Percentiles rank a stretch among this genome's conserved stretches.
Evolutionary conservation across 1,284 basidiomycete genomes (phyloP).

Genomic region (Exobasidium cylindrosporum): DNA sequence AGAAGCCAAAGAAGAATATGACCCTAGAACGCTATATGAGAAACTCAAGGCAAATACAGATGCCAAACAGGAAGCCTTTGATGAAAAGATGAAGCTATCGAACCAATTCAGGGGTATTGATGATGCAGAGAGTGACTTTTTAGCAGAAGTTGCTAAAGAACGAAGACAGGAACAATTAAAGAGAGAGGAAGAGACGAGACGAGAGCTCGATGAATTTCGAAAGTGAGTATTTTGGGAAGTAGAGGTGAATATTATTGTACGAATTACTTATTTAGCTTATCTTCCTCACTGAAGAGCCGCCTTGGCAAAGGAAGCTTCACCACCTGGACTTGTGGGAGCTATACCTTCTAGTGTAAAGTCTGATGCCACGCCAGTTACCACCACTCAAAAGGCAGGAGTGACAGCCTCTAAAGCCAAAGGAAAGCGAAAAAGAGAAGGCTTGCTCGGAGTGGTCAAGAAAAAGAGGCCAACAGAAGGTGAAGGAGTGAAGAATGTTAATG

Average conservation of each 20-base stretch:
- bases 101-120: constrained; percentile 53
- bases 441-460: constrained; percentile 12
- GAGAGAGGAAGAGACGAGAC: constrained; percentile 20
- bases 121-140: constrained; percentile 43
- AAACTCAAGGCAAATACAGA: constrained; percentile 39
- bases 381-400: neutral
- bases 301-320: constrained; percentile 1
- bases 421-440: constrained; percentile 16
- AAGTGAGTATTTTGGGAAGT: no score
- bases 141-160: constrained; percentile 30
- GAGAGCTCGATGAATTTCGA: constrained; percentile 37
- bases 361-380: neutral
- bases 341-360: neutral
- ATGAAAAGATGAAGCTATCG: constrained; percentile 43
- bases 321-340: neutral
- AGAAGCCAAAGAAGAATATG: constrained; percentile 22
- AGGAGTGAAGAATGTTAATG: no score
- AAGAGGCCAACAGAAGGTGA: constrained; percentile 10
- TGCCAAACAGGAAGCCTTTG: constrained; percentile 42
- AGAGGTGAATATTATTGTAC: no score
- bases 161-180: constrained; percentile 22
- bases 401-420: neutral
- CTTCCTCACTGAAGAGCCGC: no score
- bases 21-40: constrained; percentile 33
- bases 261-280: no score